phyloP scores from a whole-genome alignment of 2,329 filamentous ascomycete genomes.

The Trichoderma sp. region DNA sequence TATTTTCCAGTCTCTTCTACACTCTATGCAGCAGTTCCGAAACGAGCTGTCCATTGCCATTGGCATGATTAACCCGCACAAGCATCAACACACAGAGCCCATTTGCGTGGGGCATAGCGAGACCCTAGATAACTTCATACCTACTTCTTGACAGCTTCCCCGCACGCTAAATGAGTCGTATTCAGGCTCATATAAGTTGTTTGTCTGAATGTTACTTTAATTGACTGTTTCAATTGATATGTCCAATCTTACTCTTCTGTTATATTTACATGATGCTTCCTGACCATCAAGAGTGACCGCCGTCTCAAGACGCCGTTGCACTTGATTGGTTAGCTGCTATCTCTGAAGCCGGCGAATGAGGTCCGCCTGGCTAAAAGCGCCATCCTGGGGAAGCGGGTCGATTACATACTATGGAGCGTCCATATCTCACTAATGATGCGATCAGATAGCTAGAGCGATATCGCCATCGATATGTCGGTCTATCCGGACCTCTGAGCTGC shows the following conservation, averaged over 20 bases:
- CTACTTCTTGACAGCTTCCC: background rate
- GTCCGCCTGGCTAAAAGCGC: background rate
- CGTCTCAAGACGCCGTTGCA: background rate
- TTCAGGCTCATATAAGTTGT: background rate
- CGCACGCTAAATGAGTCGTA: background rate
- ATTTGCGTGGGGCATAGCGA: no score
- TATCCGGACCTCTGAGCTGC: background rate
- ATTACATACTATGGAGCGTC: background rate
- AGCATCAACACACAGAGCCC: background rate
- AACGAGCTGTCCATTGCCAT: background rate
- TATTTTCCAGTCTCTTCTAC: background rate
- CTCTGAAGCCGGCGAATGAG: background rate
- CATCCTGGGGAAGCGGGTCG: slow-evolving; percentile 12
- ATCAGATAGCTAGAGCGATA: background rate
- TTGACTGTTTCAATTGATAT: background rate
- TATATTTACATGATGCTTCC: background rate
- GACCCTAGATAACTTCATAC: no score
- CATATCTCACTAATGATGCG: background rate
- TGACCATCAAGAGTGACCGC: background rate
- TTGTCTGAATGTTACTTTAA: background rate
- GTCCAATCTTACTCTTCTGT: background rate
- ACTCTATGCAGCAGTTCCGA: background rate
- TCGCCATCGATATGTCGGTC: background rate
- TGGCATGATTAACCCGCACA: background rate
- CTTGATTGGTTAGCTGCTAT: background rate